These are phyloP conservation scores for Helianthus annuus DNA, from an alignment of 129 eudicot genomes.

Conservation along the genomic window DNA sequence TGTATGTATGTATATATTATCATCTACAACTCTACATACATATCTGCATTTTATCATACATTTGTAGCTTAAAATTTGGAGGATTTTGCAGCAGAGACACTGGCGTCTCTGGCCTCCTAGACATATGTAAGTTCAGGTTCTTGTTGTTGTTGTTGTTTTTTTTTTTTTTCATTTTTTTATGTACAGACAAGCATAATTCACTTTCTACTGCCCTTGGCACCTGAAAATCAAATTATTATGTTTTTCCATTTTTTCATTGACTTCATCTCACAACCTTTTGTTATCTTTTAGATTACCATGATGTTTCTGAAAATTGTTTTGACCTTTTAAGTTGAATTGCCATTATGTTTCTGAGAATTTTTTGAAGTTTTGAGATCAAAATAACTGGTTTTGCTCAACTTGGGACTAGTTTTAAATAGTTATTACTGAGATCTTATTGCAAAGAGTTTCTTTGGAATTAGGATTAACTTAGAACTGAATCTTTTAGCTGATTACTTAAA, in stretches of 20 bases:
- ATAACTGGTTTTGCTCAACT: background rate
- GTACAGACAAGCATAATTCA: too few species aligned
- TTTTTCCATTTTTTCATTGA: too few species aligned
- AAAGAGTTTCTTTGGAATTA: background rate
- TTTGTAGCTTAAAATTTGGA: conserved; percentile 14
- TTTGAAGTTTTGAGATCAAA: background rate
- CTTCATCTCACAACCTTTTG: background rate
- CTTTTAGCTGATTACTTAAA: background rate
- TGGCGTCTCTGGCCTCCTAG: background rate
- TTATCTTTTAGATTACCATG: background rate
- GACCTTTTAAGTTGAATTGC: too few species aligned
- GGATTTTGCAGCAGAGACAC: background rate
- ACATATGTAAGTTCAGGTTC: conserved; percentile 1
- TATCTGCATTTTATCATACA: background rate
- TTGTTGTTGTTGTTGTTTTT: background rate
- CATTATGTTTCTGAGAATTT: too few species aligned
- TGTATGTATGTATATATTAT: background rate
- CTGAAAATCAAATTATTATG: background rate
- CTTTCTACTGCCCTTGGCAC: background rate
- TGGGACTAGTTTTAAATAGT: background rate
- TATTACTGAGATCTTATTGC: background rate
- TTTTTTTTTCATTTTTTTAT: background rate
- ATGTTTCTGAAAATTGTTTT: background rate
- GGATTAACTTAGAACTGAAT: background rate
- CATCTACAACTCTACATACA: background rate